These are phyloP conservation scores for Raddia guianensis DNA, from an alignment of 176 grass and related monocot genomes.

Conservation along the genomic window DNA sequence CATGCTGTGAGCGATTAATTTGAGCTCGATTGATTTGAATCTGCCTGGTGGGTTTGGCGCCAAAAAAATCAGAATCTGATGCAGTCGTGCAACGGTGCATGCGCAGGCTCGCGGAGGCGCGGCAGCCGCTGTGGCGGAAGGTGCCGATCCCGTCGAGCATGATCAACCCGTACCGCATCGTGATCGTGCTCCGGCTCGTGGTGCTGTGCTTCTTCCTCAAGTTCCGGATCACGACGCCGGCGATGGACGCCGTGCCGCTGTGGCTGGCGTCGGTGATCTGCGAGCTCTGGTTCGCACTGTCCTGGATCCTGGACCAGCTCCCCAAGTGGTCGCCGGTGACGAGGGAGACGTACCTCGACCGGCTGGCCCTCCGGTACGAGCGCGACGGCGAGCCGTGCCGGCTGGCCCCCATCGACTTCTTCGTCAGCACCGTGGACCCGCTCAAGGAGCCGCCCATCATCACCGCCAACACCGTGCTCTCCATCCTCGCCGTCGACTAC, in stretches of 20 bases:
- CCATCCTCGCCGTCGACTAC: conserved; percentile 93
- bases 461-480: conserved; percentile 94
- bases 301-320: conserved; percentile 98
- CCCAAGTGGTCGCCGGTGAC: conserved; percentile 94
- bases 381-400: conserved; percentile 66
- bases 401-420: conserved; percentile 74
- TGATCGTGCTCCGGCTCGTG: conserved; percentile 84
- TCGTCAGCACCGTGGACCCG: conserved; percentile 90
- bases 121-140: conserved; percentile 93
- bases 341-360: conserved; percentile 97
- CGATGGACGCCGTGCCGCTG: conserved; percentile 69
- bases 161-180: conserved; percentile 98
- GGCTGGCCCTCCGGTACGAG: conserved; percentile 75
- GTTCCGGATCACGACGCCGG: conserved; percentile 82
- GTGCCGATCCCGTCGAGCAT: conserved; percentile 84
- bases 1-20: conserved; percentile 56
- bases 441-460: conserved; percentile 97
- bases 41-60: background rate
- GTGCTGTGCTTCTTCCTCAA: conserved; percentile 91
- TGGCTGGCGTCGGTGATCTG: conserved; percentile 87
- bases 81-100: too few relatives aligned
- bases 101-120: conserved; percentile 76
- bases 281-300: conserved; percentile 98
- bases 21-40: background rate
- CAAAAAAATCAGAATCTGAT: background rate